Base-by-base conservation (phyloP, 805 yeast genomes). In the Candida railenensis region DNA sequence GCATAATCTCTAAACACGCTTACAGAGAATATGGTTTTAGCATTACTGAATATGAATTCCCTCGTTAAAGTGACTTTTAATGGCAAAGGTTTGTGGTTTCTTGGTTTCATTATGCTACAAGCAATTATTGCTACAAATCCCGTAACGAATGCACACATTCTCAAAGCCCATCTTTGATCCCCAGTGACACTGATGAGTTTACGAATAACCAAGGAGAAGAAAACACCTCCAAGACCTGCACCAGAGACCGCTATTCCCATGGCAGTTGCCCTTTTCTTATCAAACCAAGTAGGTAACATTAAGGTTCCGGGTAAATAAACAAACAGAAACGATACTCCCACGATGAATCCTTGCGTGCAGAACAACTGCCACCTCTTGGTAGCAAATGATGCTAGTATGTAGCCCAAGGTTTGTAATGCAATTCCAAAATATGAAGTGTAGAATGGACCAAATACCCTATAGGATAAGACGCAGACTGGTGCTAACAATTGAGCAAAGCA, bases 401-500 rank as follows among this genome's bases (percentile, higher is more conserved):
- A 60, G 1, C 79, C 76, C 4, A 71, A 61, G 20, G 74, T 63
- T 54, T 74, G 73, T 32, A 78, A 52, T 1, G 66, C 36, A 9
- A 77, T 67, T 0, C 86, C 87, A 4, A 69, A 22, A 2, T 62
- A 51, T 67, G 81, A 71, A 2, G 82, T 71, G 3, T 57, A 44
- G 53, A 71, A 74, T 48, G 78, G 63, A 0, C 89, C 85, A 50
- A 79, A 66, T 11, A 80, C 51, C 49, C 74, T 71, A 53, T 76
- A 73, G 4, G 76, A 49, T 0, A 81, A 53, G 46, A 77, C 66
- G 0, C 77, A 74, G 15, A 83, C 49, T 3, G 95, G 94, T 1
- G 73, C 66, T 30, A 68, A 53, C 51, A 77, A 63, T 58, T 85
- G 84, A 18, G 87, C 86, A 45, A 83, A 62, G 43, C 69, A 74